Evolutionary conservation across 1,284 basidiomycete species (phyloP).

Genomic region (Filobasidium uniguttulatum): DNA sequence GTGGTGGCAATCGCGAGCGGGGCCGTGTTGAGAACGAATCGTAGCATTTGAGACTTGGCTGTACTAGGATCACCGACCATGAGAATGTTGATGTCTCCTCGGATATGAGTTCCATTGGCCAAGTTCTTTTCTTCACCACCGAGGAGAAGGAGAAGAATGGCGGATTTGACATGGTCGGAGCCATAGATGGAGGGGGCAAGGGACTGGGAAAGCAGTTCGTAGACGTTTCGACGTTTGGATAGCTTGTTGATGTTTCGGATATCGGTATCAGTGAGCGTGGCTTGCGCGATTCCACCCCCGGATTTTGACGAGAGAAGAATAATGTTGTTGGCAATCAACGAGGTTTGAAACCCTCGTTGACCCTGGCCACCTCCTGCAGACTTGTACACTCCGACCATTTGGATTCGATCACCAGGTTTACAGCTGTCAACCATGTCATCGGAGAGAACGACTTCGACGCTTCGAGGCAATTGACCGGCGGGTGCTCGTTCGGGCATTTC

Average conservation of each 20-base stretch:
- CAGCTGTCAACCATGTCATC: constrained; percentile 95
- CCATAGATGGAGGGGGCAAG: constrained; percentile 96
- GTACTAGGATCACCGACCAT: constrained; percentile 99
- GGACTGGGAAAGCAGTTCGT: constrained; percentile 78
- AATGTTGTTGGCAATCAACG: constrained; percentile 90
- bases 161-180: constrained; percentile 89
- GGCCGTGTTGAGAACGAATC: constrained; percentile 91
- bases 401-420: constrained; percentile 95
- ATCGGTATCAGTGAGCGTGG: constrained; percentile 82
- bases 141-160: constrained; percentile 79
- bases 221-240: constrained; percentile 68
- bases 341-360: constrained; percentile 85
- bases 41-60: constrained; percentile 91
- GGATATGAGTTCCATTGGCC: constrained; percentile 93
- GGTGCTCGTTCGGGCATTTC: constrained; percentile 99
- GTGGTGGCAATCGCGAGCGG: constrained; percentile 97
- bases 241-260: constrained; percentile 95
- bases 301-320: constrained; percentile 93
- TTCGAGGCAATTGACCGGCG: constrained; percentile 87
- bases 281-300: constrained; percentile 89
- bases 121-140: constrained; percentile 97
- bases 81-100: constrained; percentile 97
- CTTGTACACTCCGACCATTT: constrained; percentile 89
- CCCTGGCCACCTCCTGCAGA: constrained; percentile 75
- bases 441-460: constrained; percentile 88